Evolutionary conservation across 2,329 filamentous ascomycete species (phyloP).

Genomic region (Penicillium sp.): DNA sequence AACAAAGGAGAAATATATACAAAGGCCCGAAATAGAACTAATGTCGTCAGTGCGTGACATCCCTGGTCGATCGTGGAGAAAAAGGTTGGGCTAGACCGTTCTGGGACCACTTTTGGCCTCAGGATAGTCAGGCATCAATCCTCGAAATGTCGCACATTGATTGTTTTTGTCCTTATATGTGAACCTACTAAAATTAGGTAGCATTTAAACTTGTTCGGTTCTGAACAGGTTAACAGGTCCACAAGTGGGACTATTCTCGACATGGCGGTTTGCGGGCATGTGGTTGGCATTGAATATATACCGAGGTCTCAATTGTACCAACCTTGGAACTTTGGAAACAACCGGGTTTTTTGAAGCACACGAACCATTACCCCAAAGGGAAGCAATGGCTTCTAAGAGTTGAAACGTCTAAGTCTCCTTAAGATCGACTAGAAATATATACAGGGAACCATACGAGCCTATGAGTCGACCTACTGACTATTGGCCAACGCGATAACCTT

Average conservation of each 20-base stretch:
- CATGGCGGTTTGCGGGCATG: too few species aligned
- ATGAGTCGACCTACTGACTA: neutral
- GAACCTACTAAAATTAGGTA: too few species aligned
- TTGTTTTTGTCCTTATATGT: neutral
- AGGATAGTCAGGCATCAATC: conserved; percentile 5
- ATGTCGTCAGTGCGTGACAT: conserved; percentile 26
- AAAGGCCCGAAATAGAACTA: conserved; percentile 12
- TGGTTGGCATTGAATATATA: too few species aligned
- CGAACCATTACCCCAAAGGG: too few species aligned
- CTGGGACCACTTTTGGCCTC: conserved; percentile 2
- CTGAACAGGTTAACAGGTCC: too few species aligned
- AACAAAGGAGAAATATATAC: neutral
- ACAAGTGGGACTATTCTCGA: too few species aligned
- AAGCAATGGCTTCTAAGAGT: too few species aligned
- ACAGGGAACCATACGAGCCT: neutral
- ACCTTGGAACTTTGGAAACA: too few species aligned
- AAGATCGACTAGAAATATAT: neutral
- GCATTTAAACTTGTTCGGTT: too few species aligned
- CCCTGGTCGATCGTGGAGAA: conserved; percentile 27
- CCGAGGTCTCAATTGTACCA: too few species aligned
- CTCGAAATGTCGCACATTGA: neutral
- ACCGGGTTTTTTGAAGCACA: too few species aligned
- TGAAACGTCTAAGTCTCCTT: too few species aligned
- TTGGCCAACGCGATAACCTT: conserved; percentile 55
- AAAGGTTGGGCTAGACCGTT: conserved; percentile 20